Percentiles rank a stretch among this genome's conserved stretches.
phyloP scores from a whole-genome alignment of 257 asterid species.

The Mentha longifolia region DNA sequence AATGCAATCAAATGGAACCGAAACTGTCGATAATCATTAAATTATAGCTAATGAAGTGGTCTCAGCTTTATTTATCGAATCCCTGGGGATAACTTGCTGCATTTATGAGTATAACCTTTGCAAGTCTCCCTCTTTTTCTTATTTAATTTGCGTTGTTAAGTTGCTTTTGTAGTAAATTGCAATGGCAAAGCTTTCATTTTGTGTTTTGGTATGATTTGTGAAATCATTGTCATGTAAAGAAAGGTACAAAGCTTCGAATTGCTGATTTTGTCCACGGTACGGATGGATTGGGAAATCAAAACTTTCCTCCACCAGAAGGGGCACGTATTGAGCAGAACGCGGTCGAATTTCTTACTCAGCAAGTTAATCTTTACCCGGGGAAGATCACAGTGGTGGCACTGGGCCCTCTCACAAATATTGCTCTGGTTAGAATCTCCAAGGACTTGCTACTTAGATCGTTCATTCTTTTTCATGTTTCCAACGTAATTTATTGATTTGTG shows the following conservation, averaged over 20 bases:
- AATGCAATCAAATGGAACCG: slow-evolving; percentile 11
- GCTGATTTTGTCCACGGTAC: slow-evolving; percentile 98
- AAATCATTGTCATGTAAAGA: slow-evolving; percentile 49
- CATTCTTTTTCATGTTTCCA: not conserved
- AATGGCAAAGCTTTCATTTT: slow-evolving; percentile 8
- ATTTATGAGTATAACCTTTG: slow-evolving; percentile 14
- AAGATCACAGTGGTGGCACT: slow-evolving; percentile 91
- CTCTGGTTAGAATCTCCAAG: slow-evolving; percentile 61
- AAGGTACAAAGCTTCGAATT: slow-evolving; percentile 91
- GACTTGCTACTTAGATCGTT: slow-evolving; percentile 9
- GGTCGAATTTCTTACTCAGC: slow-evolving; percentile 68
- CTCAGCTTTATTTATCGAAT: slow-evolving; percentile 15
- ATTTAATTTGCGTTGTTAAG: slow-evolving; percentile 1
- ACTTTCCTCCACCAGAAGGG: slow-evolving; percentile 90
- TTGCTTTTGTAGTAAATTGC: slow-evolving; percentile 9
- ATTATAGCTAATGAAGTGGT: slow-evolving; percentile 3
- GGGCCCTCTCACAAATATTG: slow-evolving; percentile 96
- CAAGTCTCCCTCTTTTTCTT: slow-evolving; percentile 11
- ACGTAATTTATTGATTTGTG: slow-evolving; percentile 27
- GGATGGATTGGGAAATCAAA: slow-evolving; percentile 99
- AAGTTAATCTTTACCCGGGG: slow-evolving; percentile 77
- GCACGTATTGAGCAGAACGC: slow-evolving; percentile 80
- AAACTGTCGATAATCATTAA: not conserved
- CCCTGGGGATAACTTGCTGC: not conserved
- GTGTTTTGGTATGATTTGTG: slow-evolving; percentile 26